These are phyloP conservation scores for Jaapia argillacea DNA, from an alignment of 768 basidiomycete genomes.

Conservation along the genomic window DNA sequence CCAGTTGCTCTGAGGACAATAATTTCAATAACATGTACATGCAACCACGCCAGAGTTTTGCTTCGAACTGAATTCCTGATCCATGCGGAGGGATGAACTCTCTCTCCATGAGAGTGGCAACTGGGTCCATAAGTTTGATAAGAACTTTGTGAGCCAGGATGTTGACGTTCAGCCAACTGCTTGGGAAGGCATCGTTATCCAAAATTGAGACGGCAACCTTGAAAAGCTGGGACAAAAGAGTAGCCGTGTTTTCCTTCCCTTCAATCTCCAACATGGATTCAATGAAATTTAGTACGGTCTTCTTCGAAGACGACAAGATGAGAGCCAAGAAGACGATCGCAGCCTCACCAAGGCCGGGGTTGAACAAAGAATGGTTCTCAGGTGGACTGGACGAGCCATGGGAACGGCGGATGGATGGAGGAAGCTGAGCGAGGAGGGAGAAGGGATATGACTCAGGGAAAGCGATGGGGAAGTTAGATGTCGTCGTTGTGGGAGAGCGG, in stretches of 20 bases:
- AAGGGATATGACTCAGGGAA: conserved; percentile 96
- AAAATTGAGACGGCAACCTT: conserved; percentile 73
- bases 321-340: conserved; percentile 80
- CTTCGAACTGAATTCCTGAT: conserved; percentile 59
- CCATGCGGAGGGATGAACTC: conserved; percentile 71
- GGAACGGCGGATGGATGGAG: conserved; percentile 32
- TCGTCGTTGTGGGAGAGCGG: conserved; percentile 45
- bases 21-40: conserved; percentile 78
- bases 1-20: conserved; percentile 81
- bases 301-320: conserved; percentile 68
- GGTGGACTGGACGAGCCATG: conserved; percentile 29
- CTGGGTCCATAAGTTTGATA: conserved; percentile 80
- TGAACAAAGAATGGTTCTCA: conserved; percentile 47
- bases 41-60: conserved; percentile 70
- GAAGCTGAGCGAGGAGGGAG: conserved; percentile 61
- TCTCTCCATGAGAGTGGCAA: conserved; percentile 65
- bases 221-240: conserved; percentile 70
- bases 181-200: conserved; percentile 81
- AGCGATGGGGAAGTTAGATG: conserved; percentile 57
- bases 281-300: conserved; percentile 60
- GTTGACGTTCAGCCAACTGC: conserved; percentile 86
- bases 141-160: conserved; percentile 81
- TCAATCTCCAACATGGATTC: conserved; percentile 82
- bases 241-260: conserved; percentile 69
- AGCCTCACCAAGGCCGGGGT: conserved; percentile 74